Evolutionary conservation across 1,284 basidiomycete species (phyloP).

Genomic region (Phaffia rhodozyma): DNA sequence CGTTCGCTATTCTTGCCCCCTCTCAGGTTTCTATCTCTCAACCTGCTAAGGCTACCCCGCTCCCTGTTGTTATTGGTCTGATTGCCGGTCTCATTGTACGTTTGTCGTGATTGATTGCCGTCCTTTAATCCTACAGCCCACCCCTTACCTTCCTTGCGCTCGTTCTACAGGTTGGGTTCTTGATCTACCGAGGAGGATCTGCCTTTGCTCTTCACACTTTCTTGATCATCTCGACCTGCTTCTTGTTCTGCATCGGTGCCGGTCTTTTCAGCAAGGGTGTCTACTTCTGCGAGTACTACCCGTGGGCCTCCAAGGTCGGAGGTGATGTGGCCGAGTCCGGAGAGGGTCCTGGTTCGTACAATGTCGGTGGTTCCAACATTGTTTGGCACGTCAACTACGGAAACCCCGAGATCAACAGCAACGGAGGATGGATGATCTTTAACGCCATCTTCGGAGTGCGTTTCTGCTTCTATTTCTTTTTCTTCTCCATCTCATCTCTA

Average conservation of each 20-base stretch:
- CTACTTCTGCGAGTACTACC: conserved; percentile 54
- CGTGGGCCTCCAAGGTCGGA: conserved; percentile 51
- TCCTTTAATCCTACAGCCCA: neutral
- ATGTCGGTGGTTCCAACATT: conserved; percentile 42
- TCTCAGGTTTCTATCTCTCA: conserved; percentile 59
- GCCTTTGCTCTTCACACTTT: conserved; percentile 49
- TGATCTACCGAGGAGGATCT: conserved; percentile 37
- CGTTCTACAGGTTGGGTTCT: conserved; percentile 24
- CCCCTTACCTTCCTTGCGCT: neutral
- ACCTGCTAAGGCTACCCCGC: conserved; percentile 68
- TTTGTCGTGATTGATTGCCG: neutral
- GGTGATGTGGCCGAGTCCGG: conserved; percentile 58
- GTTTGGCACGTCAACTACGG: conserved; percentile 57
- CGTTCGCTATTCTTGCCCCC: neutral
- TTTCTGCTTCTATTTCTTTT: neutral
- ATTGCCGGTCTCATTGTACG: conserved; percentile 56
- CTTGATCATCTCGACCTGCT: conserved; percentile 75
- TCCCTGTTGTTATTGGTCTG: conserved; percentile 73
- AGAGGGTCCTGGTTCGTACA: conserved; percentile 42
- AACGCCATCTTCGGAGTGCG: conserved; percentile 51
- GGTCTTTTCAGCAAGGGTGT: conserved; percentile 70
- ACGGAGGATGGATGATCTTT: conserved; percentile 36
- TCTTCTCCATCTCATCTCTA: too few relatives aligned
- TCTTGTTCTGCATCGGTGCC: conserved; percentile 80
- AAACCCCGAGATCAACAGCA: conserved; percentile 45